Evolutionary conservation across 148 eudicot species (phyloP).

Genomic region (Silene conica): DNA sequence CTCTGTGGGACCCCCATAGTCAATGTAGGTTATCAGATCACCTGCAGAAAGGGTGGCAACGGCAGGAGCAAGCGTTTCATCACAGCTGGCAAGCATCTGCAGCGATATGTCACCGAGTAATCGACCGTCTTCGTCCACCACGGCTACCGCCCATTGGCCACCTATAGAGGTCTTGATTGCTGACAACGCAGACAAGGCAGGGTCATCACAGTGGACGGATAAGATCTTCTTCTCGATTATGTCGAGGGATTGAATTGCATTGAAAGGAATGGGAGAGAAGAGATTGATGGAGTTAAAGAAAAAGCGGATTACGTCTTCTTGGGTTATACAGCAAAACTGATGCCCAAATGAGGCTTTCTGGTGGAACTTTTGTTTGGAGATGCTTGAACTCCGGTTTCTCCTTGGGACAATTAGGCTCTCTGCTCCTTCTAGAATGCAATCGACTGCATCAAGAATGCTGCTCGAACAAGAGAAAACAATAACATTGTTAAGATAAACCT

Average conservation of each 20-base stretch:
- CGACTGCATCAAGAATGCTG: conserved; percentile 78
- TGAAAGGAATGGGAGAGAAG: conserved; percentile 62
- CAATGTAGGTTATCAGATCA: conserved; percentile 71
- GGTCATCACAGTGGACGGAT: conserved; percentile 45
- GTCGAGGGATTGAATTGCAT: conserved; percentile 52
- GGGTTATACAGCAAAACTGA: conserved; percentile 65
- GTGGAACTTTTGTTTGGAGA: conserved; percentile 37
- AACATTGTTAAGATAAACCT: conserved; percentile 10
- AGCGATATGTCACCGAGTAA: conserved; percentile 82
- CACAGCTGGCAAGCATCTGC: conserved; percentile 50
- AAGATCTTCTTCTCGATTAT: conserved; percentile 43
- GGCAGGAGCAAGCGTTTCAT: conserved; percentile 59
- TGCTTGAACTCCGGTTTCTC: conserved; percentile 24
- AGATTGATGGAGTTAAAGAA: conserved; percentile 66
- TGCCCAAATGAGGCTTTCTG: conserved; percentile 29
- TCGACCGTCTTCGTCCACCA: conserved; percentile 56
- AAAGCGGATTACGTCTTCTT: conserved; percentile 80
- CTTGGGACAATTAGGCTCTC: conserved; percentile 67
- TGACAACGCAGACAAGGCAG: conserved; percentile 47
- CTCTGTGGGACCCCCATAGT: conserved; percentile 61
- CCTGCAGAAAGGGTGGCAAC: conserved; percentile 65
- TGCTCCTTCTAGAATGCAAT: conserved; percentile 77
- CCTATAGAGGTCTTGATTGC: conserved; percentile 31
- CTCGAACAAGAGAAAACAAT: conserved; percentile 16
- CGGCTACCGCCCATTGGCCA: conserved; percentile 56